Evolutionary conservation across 1,284 basidiomycete species (phyloP).

Genomic region (Ganoderma resinaceum): DNA sequence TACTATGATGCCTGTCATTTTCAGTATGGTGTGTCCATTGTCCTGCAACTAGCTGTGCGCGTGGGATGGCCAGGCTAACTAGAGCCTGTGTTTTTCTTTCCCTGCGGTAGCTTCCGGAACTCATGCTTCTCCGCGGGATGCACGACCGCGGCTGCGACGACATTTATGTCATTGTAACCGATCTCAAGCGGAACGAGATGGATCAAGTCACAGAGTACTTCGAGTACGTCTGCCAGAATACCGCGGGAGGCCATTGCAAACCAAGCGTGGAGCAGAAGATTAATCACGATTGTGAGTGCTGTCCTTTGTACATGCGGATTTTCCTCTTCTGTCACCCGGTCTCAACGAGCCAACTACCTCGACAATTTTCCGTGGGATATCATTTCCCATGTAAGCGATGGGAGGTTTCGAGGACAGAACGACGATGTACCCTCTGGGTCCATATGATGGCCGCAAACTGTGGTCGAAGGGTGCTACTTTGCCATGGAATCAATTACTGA

Average conservation of each 20-base stretch:
- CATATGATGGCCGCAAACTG: background rate
- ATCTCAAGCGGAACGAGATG: slow-evolving; percentile 78
- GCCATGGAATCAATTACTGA: background rate
- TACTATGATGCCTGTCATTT: slow-evolving; percentile 79
- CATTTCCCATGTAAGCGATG: background rate
- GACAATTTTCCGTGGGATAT: background rate
- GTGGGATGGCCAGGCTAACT: background rate
- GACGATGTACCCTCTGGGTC: background rate
- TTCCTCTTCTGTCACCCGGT: slow-evolving; percentile 3
- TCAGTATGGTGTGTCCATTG: slow-evolving; percentile 65
- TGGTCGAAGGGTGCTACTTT: background rate
- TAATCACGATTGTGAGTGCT: slow-evolving; percentile 61
- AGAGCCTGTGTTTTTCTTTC: background rate
- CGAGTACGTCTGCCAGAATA: slow-evolving; percentile 68
- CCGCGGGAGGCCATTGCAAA: slow-evolving; percentile 67
- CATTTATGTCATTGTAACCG: slow-evolving; percentile 76
- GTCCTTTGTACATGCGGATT: background rate
- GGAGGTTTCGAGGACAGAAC: background rate
- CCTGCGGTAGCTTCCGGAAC: slow-evolving; percentile 64
- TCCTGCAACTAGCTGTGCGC: no score
- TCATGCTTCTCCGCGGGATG: slow-evolving; percentile 80
- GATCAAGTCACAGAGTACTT: slow-evolving; percentile 79
- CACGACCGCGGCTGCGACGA: slow-evolving; percentile 79
- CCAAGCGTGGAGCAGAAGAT: slow-evolving; percentile 69
- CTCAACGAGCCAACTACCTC: background rate